Evolutionary conservation across 148 eudicot genomes (phyloP).

Genomic region (Nepenthes gracilis): DNA sequence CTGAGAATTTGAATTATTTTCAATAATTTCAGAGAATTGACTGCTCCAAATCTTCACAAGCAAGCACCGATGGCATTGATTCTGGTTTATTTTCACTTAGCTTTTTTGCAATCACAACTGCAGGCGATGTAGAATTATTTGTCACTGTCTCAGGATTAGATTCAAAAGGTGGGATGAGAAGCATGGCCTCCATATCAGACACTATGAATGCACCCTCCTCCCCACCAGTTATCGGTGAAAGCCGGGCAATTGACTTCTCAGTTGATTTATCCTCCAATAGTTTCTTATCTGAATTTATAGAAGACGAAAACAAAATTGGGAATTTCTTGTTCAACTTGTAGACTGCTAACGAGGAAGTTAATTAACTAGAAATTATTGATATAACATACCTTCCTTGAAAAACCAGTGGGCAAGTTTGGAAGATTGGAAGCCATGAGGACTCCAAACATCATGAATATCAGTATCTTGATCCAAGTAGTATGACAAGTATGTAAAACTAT

Average conservation of each 20-base stretch:
- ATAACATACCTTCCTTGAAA: slow-evolving; percentile 53
- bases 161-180: slow-evolving; percentile 3
- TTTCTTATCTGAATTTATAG: slow-evolving; percentile 3
- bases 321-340: not conserved
- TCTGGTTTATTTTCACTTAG: slow-evolving; percentile 18
- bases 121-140: slow-evolving; percentile 17
- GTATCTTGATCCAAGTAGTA: slow-evolving; percentile 27
- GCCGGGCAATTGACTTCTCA: slow-evolving; percentile 38
- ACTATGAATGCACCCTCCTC: slow-evolving; percentile 34
- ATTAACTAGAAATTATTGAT: no score
- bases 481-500: not conserved
- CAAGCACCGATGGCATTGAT: slow-evolving; percentile 50
- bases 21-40: slow-evolving; percentile 59
- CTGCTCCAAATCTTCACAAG: slow-evolving; percentile 97
- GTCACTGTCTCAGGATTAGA: slow-evolving; percentile 10
- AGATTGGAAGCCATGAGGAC: slow-evolving; percentile 32
- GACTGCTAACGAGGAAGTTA: no score
- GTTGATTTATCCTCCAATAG: slow-evolving; percentile 23
- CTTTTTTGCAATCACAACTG: slow-evolving; percentile 21
- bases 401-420: slow-evolving; percentile 90
- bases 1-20: slow-evolving; percentile 22
- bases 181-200: slow-evolving; percentile 11
- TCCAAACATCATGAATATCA: slow-evolving; percentile 33
- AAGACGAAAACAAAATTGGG: not conserved
- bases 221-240: slow-evolving; percentile 50